Evolutionary conservation across 2,329 filamentous ascomycete species (phyloP).

Genomic region (Aspergillus bombycis): DNA sequence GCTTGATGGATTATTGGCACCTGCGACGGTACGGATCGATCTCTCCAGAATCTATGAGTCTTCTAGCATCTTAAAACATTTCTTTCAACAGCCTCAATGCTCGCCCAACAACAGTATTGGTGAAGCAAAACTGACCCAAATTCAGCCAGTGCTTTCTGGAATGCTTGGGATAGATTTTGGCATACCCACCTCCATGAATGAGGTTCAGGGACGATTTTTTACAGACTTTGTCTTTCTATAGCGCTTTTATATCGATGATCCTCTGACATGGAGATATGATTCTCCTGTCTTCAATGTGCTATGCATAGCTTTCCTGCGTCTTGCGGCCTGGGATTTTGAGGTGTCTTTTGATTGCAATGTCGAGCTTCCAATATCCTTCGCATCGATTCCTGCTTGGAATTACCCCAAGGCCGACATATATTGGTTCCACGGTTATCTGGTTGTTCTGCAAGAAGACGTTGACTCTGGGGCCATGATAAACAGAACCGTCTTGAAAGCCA

Average conservation of each 20-base stretch:
- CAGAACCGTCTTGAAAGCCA: constrained; percentile 14
- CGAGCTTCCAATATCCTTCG: constrained; percentile 20
- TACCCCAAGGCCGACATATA: constrained; percentile 16
- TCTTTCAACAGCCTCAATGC: not conserved
- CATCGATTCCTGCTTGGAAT: constrained; percentile 11
- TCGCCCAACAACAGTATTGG: not conserved
- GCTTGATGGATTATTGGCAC: constrained; percentile 3
- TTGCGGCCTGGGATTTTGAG: constrained; percentile 29
- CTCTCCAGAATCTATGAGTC: constrained; percentile 9
- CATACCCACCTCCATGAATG: constrained; percentile 27
- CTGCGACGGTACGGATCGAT: constrained; percentile 1
- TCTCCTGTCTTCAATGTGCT: constrained; percentile 23
- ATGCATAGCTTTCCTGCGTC: constrained; percentile 24
- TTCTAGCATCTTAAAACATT: not conserved
- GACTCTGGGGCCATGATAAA: constrained; percentile 14
- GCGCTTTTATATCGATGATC: constrained; percentile 29
- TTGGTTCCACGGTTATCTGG: constrained; percentile 25
- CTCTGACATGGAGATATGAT: constrained; percentile 23
- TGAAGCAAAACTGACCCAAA: not conserved
- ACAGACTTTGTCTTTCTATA: constrained; percentile 28
- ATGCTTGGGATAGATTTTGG: constrained; percentile 22
- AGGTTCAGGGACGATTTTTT: constrained; percentile 30
- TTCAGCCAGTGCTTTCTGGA: constrained; percentile 2
- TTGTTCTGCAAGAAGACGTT: constrained; percentile 21
- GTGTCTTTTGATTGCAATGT: constrained; percentile 16